Base-by-base conservation (phyloP, 345 rosid species). In the Combretum micranthum region DNA sequence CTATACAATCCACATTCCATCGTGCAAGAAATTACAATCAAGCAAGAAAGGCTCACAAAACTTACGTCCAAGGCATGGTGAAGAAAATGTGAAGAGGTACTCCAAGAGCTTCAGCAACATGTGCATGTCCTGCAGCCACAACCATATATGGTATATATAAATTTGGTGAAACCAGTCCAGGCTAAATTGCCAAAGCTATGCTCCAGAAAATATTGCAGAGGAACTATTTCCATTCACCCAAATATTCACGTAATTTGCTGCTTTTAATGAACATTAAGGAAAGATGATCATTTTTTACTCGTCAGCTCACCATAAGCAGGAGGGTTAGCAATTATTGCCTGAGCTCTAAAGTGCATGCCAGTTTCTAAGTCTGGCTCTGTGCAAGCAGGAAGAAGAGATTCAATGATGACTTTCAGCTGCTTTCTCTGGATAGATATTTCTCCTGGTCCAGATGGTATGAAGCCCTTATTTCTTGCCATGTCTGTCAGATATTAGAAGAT, bases 1-100 rank as follows among this genome's bases (percentile, higher is more conserved):
- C 39, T 25, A 7, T 1, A 32, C 39, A 32, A 7, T 32, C 39
- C 39, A 32, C 39, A 32, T 9, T 32, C 39, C 39, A 32, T 3
- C 6, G 39, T 5, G 39, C 9, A 1, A 32, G 39, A 32, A 32
- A 32, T 32, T 32, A 32, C 39, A 32, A 7, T 32, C 5, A 32
- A 7, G 39, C 39, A 32, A 32, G 39, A 32, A 32, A 9, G 9
- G 39, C 9, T 32, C 39, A 4, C 39, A 32, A 72, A 56, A 80
- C 97, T 93, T 75, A 93, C 99, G 97, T 93, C 99, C 99, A 93
- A 43, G 99, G 99, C 99, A 93, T 93, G 50, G 99, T 93, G 86
- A 93, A 93, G 76, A 84, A 89, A n/a, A 93, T 93, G 70, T 93
- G 99, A 63, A 93, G 80, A 46, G 97, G 99, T 57, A 86, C 86